Conservation (phyloP, 1,284 basidiomycete species). For the Hypsizygus ulmarius region DNA sequence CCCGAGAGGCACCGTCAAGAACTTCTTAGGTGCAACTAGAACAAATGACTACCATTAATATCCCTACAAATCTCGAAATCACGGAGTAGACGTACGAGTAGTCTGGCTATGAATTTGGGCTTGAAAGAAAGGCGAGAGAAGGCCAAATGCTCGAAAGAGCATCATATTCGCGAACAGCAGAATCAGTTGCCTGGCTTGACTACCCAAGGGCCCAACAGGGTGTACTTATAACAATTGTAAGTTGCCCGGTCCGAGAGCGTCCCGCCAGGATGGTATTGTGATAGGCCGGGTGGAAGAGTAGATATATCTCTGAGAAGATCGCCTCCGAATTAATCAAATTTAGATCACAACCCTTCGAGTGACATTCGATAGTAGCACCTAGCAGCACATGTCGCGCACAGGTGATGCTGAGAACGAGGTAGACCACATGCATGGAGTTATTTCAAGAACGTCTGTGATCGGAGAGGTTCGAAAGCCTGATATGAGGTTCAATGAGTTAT, state of each 20-base stretch:
- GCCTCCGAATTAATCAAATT: neutral
- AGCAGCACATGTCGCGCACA: conserved; percentile 15
- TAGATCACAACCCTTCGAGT: neutral
- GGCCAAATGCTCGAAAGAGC: conserved; percentile 4
- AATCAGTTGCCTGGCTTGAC: neutral
- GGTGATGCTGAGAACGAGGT: conserved; percentile 9
- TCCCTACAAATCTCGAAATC: neutral
- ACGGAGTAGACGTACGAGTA: conserved; percentile 8
- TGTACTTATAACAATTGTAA: conserved; percentile 6
- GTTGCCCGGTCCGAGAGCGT: conserved; percentile 7
- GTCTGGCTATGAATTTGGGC: conserved; percentile 13
- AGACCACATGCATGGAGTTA: conserved; percentile 7
- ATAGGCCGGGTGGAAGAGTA: neutral
- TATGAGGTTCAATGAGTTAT: neutral
- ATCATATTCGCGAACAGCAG: neutral
- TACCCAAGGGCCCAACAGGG: neutral
- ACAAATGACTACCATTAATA: neutral
- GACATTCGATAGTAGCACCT: conserved; percentile 4
- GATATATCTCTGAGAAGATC: neutral
- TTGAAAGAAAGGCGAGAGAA: conserved; percentile 8
- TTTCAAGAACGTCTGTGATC: conserved; percentile 6
- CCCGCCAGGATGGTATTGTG: conserved; percentile 7
- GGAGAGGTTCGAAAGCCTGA: neutral
- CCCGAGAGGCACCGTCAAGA: conserved; percentile 46
- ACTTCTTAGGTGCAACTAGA: conserved; percentile 51